phyloP scores from a whole-genome alignment of 2,329 filamentous ascomycete genomes.

The Tolypocladium tropicale region DNA sequence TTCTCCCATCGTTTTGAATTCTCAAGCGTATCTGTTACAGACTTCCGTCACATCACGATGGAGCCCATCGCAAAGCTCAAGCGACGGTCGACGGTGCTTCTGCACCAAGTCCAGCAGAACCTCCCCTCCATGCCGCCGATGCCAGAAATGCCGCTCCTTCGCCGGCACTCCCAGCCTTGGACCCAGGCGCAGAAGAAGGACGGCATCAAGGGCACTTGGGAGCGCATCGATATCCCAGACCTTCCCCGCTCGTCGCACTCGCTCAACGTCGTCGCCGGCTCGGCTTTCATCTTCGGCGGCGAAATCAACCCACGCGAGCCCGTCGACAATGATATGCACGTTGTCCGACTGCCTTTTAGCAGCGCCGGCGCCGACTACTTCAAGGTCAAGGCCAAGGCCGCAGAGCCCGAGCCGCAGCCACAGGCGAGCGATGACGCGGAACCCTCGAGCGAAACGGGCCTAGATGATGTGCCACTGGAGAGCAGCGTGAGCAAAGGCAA shows the following conservation, averaged over 20 bases:
- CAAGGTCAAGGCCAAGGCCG: constrained; percentile 38
- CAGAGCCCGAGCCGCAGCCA: constrained; percentile 17
- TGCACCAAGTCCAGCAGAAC: constrained; percentile 39
- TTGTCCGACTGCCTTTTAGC: constrained; percentile 49
- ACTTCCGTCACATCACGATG: constrained; percentile 22
- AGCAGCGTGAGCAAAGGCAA: constrained; percentile 28
- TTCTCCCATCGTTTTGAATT: too few relatives aligned
- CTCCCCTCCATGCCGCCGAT: constrained; percentile 24
- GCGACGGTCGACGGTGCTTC: constrained; percentile 43
- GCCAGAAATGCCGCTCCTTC: constrained; percentile 2
- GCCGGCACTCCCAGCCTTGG: constrained; percentile 3
- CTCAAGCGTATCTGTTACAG: neutral
- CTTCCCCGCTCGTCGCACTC: constrained; percentile 68
- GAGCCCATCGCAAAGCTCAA: constrained; percentile 43
- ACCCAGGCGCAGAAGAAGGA: constrained; percentile 13
- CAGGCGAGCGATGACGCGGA: constrained; percentile 5
- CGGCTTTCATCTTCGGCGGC: constrained; percentile 65
- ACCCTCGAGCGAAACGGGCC: constrained; percentile 19
- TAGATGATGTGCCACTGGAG: constrained; percentile 31
- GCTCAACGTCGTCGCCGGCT: constrained; percentile 46
- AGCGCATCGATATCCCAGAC: constrained; percentile 41
- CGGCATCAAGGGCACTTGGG: constrained; percentile 48
- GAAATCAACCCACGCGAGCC: constrained; percentile 57
- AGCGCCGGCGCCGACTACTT: constrained; percentile 50
- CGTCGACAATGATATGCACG: constrained; percentile 63